phyloP scores from a whole-genome alignment of 2,329 filamentous ascomycete species.

The Trichoderma atrobrunneum region DNA sequence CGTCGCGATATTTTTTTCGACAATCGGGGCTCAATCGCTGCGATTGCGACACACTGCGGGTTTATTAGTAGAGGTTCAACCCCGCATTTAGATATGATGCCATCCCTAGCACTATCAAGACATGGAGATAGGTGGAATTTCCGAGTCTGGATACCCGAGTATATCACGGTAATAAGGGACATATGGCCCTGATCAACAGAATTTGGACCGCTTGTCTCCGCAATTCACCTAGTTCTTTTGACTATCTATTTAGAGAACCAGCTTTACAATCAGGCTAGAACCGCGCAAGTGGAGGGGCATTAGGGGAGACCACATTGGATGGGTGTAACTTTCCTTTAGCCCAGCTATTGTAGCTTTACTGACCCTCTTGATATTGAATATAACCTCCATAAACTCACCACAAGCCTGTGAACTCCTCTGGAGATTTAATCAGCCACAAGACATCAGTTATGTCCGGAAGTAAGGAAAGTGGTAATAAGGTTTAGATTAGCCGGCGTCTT shows the following conservation, averaged over 20 bases:
- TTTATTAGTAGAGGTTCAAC: background rate
- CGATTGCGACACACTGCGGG: background rate
- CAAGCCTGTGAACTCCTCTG: no score
- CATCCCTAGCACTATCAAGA: constrained; percentile 9
- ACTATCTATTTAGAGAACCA: background rate
- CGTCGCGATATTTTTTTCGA: background rate
- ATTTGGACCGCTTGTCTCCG: background rate
- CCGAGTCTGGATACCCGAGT: background rate
- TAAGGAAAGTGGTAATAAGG: no score
- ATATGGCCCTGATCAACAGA: background rate
- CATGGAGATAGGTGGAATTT: constrained; percentile 3
- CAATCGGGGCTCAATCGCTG: background rate
- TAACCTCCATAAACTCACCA: no score
- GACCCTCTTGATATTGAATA: no score
- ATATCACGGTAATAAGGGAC: background rate
- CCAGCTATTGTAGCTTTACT: no score
- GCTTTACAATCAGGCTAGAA: background rate
- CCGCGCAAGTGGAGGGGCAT: background rate
- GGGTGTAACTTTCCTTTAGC: background rate
- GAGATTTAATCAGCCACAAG: no score
- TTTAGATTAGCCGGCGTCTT: no score
- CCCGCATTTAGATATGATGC: constrained; percentile 13
- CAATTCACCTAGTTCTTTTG: background rate
- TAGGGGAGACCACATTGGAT: background rate
- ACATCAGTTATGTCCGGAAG: no score